Conservation (phyloP, 495 filamentous ascomycete genomes). For the Tuber calosporum region DNA sequence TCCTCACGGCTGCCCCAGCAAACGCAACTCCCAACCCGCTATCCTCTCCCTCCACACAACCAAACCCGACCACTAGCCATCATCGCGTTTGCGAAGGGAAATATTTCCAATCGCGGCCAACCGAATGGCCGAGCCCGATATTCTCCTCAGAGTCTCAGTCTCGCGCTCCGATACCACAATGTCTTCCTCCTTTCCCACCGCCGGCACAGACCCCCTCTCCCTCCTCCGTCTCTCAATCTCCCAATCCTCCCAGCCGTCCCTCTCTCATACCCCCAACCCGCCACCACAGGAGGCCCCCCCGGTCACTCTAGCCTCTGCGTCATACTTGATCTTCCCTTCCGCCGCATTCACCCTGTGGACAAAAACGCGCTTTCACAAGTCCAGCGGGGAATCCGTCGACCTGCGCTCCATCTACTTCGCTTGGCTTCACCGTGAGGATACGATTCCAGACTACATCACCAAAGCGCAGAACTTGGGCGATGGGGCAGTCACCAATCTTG, state of each 20-base stretch:
- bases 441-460: constrained; percentile 82
- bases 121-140: neutral
- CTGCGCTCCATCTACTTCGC: constrained; percentile 91
- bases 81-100: neutral
- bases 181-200: neutral
- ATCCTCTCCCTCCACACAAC: neutral
- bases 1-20: neutral
- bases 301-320: constrained; percentile 63
- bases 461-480: constrained; percentile 73
- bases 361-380: constrained; percentile 75
- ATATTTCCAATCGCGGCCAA: neutral
- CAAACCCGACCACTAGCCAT: neutral
- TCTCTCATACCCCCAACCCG: constrained; percentile 23
- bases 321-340: constrained; percentile 67
- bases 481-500: constrained; percentile 67
- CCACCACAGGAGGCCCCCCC: constrained; percentile 43
- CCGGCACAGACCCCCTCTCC: constrained; percentile 31
- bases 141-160: neutral
- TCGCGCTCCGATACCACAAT: neutral
- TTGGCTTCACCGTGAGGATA: constrained; percentile 82
- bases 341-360: constrained; percentile 63
- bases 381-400: constrained; percentile 63
- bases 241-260: constrained; percentile 21
- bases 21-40: neutral
- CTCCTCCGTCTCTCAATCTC: constrained; percentile 40